Base-by-base conservation (phyloP, 2,329 filamentous ascomycete species). In the Grosmannia serpens region DNA sequence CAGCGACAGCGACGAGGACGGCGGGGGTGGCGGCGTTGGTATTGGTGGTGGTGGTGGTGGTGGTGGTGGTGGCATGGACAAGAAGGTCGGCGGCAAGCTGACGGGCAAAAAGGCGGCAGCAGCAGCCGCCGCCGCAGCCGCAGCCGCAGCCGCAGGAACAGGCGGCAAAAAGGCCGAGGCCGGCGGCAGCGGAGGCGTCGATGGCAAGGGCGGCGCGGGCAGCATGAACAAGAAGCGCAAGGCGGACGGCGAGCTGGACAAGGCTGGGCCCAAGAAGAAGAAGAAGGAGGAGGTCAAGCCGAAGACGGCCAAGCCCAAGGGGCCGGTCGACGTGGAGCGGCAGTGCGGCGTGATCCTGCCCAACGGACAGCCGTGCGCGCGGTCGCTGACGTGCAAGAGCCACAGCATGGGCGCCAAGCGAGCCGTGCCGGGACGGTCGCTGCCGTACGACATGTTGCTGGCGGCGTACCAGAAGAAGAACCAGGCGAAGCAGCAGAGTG, bases 381-480 rank as follows among this genome's bases (percentile, higher is more conserved):
- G 91, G 58, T 95, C 89, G 4, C 74, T 96, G 60, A 96, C 91
- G 0, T 96, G 91, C 77, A 96, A 96, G 73, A 92, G 87, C 61
- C 91, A 96, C 64, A 86, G 82, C n/a, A 96, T 96, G 91, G 91
- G 91, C 13, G 87, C 91, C 6, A 96, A 96, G 73, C 81, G 91
- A 65, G 87, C 88, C 1, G 91, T 96, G 3, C 87, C 89, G 6
- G 91, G 91, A 1, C 81, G 91, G 61, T 94, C 88, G 51, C 74
- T 95, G 60, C 91, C 91, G 1, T 96, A 96, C 68, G 91, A 96
- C 70, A 94, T 95, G 86, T 76, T 96, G 46, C 79, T 96, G 44
- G 85, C 88, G 17, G 86, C 87, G 9, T 94, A 94, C 67, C 89
- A 94, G 71, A 96, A 97, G 80, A 97, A 96, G 78, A 99, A 99